Percentiles rank a stretch among this genome's conserved stretches.
These are phyloP conservation scores for Cryptosporidium baileyi DNA, from an alignment of 169 alveolate genomes.

Conservation along the genomic window DNA sequence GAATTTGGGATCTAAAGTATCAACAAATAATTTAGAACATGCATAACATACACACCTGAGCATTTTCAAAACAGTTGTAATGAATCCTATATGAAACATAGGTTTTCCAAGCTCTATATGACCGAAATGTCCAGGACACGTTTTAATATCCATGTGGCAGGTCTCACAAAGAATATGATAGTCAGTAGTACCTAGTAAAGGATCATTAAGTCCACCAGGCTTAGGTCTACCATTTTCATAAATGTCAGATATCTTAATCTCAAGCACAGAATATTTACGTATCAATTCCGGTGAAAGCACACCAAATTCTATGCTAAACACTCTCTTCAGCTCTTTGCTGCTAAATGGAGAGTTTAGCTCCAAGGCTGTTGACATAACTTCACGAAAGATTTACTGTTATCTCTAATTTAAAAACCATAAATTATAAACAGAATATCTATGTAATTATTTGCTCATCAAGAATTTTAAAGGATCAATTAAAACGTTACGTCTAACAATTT, in stretches of 20 bases:
- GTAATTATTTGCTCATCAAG: neutral
- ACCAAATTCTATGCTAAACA: slow-evolving; percentile 85
- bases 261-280: slow-evolving; percentile 87
- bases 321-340: slow-evolving; percentile 84
- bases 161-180: slow-evolving; percentile 90
- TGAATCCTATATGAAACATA: slow-evolving; percentile 94
- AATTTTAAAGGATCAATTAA: neutral
- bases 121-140: slow-evolving; percentile 99
- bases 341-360: slow-evolving; percentile 86
- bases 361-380: slow-evolving; percentile 71
- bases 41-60: slow-evolving; percentile 95
- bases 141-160: slow-evolving; percentile 92
- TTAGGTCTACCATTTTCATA: slow-evolving; percentile 90
- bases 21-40: slow-evolving; percentile 90
- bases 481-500: slow-evolving; percentile 43
- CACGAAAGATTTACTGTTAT: neutral
- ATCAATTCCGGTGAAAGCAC: slow-evolving; percentile 84
- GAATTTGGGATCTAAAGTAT: slow-evolving; percentile 83
- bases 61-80: slow-evolving; percentile 88
- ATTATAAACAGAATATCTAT: neutral
- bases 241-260: slow-evolving; percentile 85
- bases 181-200: slow-evolving; percentile 97
- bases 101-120: slow-evolving; percentile 95
- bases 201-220: slow-evolving; percentile 92
- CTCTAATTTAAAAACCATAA: neutral